Percentiles rank a stretch among this genome's conserved stretches.
These are phyloP conservation scores for Monilinia laxa DNA, from an alignment of 2,329 filamentous ascomycete species.

Conservation along the genomic window DNA sequence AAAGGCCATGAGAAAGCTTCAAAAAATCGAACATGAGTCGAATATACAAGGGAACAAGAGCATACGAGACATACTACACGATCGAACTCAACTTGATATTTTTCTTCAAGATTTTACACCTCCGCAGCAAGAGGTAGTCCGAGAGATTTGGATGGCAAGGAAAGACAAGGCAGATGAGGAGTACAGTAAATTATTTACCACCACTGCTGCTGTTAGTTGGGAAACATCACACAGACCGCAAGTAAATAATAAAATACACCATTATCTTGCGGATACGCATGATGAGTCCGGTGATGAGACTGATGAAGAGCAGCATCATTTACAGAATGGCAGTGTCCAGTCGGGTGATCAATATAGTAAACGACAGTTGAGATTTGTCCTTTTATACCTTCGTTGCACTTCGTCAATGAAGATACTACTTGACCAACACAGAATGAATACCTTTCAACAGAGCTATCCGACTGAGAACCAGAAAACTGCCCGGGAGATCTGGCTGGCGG, in stretches of 20 bases:
- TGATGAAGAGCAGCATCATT: no score
- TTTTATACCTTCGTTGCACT: no score
- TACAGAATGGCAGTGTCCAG: not conserved
- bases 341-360: not conserved
- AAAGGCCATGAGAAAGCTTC: not conserved
- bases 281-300: not conserved
- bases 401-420: not conserved
- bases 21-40: not conserved
- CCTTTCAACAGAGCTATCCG: not conserved
- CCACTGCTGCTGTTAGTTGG: not conserved
- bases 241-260: no score
- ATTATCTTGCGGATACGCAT: not conserved
- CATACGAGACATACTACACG: not conserved
- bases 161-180: not conserved
- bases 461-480: not conserved
- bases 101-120: not conserved
- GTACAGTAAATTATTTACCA: not conserved
- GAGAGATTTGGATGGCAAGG: not conserved
- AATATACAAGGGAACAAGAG: not conserved
- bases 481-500: not conserved
- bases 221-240: not conserved
- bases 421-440: not conserved
- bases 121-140: not conserved
- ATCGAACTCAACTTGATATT: not conserved
- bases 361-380: no score